Base-by-base conservation (phyloP, 768 basidiomycete species). In the Phylloporus arenicola region DNA sequence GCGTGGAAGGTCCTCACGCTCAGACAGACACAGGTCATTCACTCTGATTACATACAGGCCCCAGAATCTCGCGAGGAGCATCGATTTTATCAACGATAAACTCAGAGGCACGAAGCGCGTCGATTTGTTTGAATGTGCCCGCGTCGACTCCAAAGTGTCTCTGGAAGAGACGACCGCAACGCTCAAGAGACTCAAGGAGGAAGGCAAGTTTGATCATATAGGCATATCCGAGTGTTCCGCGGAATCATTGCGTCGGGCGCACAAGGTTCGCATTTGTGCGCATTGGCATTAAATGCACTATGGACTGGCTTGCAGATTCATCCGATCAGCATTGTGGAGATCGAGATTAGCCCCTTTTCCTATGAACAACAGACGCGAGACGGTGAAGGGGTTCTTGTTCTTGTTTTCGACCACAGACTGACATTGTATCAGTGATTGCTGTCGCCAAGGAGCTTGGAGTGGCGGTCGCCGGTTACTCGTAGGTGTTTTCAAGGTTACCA, bases 341-440 rank as follows among this genome's bases (percentile, higher is more conserved):
- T 86, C 45, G 86, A 88, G 62, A 68, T 83, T 37, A 83, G 80
- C 57, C 75, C 79, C 2, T 84, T 80, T 74, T 71, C 76, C 2
- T 81, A 80, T 45, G 79, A 80, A 33, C 27, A 30, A 13, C 43
- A 50, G 29, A 44, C 35, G 7, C 25, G 37, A 3, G 35, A 50
- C 6, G 43, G 43, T 43, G 16, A 54, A 30, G 50, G n/a, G 19
- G 4, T 19, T 19, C 2, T 24, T 13, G 10, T 57, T 45, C 2
- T 7, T 17, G 7, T 27, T n/a, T 20, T 22, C 25, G 27, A 12
- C 3, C 9, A 10, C 4, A 4, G 25, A 16, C 34, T 43, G n/a
- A 41, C n/a, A n/a, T 20, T 2, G 3, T n/a, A n/a, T 10, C 14
- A 43, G 82, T 83, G 17, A 74, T 85, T 51, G 72, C 72, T 2